Conservation (phyloP, 2,329 filamentous ascomycete genomes). For the Trichoderma lentiforme region DNA sequence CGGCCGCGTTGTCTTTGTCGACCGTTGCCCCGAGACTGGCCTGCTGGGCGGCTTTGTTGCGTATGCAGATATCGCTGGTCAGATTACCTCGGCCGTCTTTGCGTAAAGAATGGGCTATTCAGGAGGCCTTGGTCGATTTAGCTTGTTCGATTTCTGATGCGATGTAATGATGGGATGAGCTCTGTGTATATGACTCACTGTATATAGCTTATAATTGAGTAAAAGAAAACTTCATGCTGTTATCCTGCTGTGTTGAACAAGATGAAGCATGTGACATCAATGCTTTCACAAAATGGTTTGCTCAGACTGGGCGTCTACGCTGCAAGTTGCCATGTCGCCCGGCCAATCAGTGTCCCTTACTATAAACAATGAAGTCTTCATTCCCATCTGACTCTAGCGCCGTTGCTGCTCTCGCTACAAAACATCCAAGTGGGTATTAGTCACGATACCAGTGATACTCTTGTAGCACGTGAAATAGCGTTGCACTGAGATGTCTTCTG, state of each 20-base stretch:
- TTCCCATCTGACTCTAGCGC: not conserved
- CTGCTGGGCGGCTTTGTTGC: slow-evolving; percentile 48
- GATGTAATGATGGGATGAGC: not conserved
- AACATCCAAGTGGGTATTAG: not conserved
- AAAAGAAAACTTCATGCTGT: not conserved
- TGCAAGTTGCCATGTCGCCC: not conserved
- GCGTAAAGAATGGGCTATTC: slow-evolving; percentile 21
- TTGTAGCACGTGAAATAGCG: not conserved
- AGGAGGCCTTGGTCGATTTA: slow-evolving; percentile 28
- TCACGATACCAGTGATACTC: not conserved
- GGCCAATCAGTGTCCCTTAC: not conserved
- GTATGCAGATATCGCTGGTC: slow-evolving; percentile 40
- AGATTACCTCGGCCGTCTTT: slow-evolving; percentile 48
- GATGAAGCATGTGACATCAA: not conserved
- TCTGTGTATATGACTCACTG: slow-evolving; percentile 4
- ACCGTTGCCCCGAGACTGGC: slow-evolving; percentile 58
- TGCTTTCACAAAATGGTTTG: not conserved
- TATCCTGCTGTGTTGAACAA: not conserved
- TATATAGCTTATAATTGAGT: not conserved
- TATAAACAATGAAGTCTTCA: not conserved
- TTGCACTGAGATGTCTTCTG: not conserved
- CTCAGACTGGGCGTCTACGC: not conserved
- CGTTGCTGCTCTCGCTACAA: not conserved
- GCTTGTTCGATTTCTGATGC: not conserved
- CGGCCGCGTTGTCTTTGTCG: slow-evolving; percentile 58